phyloP scores from a whole-genome alignment of 129 eudicot species.

The Centaurea solstitialis region DNA sequence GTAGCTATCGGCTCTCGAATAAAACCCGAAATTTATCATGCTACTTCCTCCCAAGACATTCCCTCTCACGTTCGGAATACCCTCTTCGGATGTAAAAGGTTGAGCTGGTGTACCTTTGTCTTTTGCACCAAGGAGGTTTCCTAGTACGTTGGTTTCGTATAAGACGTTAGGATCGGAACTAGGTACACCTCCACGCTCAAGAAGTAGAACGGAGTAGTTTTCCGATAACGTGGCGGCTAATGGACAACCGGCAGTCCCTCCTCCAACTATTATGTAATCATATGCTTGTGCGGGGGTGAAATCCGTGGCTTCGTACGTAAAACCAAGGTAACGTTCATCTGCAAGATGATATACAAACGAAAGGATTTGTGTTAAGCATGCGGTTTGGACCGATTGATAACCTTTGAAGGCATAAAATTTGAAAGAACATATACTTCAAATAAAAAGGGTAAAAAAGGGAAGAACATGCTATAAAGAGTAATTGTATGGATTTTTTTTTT shows the following conservation, averaged over 20 bases:
- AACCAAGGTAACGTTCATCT: conserved; percentile 2
- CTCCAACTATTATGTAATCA: conserved; percentile 38
- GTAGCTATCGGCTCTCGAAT: conserved; percentile 30
- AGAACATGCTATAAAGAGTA: too few relatives aligned
- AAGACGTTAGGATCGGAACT: conserved; percentile 14
- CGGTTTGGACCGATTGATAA: too few relatives aligned
- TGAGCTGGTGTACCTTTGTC: conserved; percentile 23
- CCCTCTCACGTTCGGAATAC: conserved; percentile 19
- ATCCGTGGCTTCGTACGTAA: not conserved
- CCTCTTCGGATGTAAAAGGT: conserved; percentile 30
- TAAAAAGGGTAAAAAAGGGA: too few relatives aligned
- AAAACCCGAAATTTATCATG: conserved; percentile 26
- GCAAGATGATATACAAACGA: not conserved
- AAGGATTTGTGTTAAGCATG: not conserved
- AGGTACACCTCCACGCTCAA: conserved; percentile 31
- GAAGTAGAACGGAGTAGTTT: conserved; percentile 23
- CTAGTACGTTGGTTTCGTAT: not conserved
- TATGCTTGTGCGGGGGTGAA: not conserved
- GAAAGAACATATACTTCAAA: too few relatives aligned
- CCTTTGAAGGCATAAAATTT: too few relatives aligned
- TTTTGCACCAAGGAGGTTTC: not conserved
- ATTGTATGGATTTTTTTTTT: too few relatives aligned
- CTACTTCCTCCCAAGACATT: conserved; percentile 27
- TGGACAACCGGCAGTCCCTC: conserved; percentile 38
- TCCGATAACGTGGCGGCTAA: conserved; percentile 39